Base-by-base conservation (phyloP, 2,329 filamentous ascomycete species). In the Ambrosiella beaveri region DNA sequence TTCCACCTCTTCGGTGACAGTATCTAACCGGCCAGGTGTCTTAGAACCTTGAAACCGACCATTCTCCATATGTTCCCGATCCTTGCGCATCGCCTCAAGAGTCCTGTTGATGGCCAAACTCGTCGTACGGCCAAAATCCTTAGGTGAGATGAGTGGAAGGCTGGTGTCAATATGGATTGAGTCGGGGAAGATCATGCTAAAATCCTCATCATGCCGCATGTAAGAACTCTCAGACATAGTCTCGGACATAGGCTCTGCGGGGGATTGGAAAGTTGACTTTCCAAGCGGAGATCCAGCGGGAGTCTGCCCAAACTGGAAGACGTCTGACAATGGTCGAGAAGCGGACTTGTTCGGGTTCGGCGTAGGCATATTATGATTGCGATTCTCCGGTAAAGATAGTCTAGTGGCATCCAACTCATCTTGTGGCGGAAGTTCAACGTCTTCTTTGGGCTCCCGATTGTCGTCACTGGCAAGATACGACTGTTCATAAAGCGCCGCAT, bases 181-280 rank as follows among this genome's bases (percentile, higher is more conserved):
- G 51, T 77, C 72, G 61, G 79, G 72, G 38, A 76, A 76, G 58
- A 80, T 80, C 76, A 80, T 80, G 64, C 77, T 80, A 61, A 80
- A 80, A 44, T 76, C 75, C 61, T 80, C 77, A 37, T 61, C 59
- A 12, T 56, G 59, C 15, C 56, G 59, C 56, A 61, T 57, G 47
- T 55, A 44, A 8, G 59, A 61, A 49, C 56, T 61, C 35, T 51
- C 56, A 38, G 56, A 61, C 51, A 54, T 55, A 27, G 56, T 47
- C 17, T 58, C 56, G 9, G 59, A 58, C 44, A 57, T 57, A 0
- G 40, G 44, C 15, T 57, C 52, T 15, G 52, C 52, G 2, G 56
- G 56, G 1, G 52, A 54, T 13, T 19, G 9, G 11, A 38, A 54
- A 39, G 37, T 35, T 19, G 45, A 12, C 7, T 56, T 12, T n/a